Evolutionary conservation across 2,329 filamentous ascomycete species (phyloP), one percentile per base, ranked within the genome.

Genomic region (Domatiomyces catenatus): DNA sequence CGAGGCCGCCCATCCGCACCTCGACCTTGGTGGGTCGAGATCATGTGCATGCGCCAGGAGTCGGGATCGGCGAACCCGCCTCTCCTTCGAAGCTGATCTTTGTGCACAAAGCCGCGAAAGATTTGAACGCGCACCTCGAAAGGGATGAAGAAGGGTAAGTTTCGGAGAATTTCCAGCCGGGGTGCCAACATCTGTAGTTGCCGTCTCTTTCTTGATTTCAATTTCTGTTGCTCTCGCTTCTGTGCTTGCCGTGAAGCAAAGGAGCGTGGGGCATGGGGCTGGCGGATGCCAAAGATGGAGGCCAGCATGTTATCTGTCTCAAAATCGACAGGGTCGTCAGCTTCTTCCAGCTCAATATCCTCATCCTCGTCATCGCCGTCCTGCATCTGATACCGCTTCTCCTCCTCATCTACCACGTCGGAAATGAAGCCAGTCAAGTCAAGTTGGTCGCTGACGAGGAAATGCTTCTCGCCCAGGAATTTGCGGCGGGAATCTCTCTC

Each of bases 141-240:
- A 0, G 90, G 92, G 44, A 98, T 92, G 58, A 90, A 85, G 64
- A 96, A 98, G 0, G 92, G 92, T 81, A 98, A 93, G 61, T 96
- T 93, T 58, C 92, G 83, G 48, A 98, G 68, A 4, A 98, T 85
- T 62, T 95, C 89, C 8, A 95, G 72, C 58, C 90, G 83, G 0
- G 92, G 90, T 0, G 84, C 86, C 54, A 94, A 80, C 12, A 83
- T 77, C 46, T 89, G 85, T 20, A 93, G 69, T 54, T 85, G 77
- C 39, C 82, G 75, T 44, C 81, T 80, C 5, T 76, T 74, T 61
- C 80, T 80, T 55, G 80, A 76, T 60, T 86, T 80, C 22, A 50
- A 32, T 32, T 51, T 51, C 46, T 52, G 54, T 19, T 50, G 56
- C 43, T 58, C 53, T 3, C 52, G 32, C 12, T 50, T 45, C 8